A percentile compares a stretch with the other conserved stretches of the same genome.
Evolutionary conservation across 495 filamentous ascomycete species (phyloP).

Genomic region (Talaromyces borbonicus): DNA sequence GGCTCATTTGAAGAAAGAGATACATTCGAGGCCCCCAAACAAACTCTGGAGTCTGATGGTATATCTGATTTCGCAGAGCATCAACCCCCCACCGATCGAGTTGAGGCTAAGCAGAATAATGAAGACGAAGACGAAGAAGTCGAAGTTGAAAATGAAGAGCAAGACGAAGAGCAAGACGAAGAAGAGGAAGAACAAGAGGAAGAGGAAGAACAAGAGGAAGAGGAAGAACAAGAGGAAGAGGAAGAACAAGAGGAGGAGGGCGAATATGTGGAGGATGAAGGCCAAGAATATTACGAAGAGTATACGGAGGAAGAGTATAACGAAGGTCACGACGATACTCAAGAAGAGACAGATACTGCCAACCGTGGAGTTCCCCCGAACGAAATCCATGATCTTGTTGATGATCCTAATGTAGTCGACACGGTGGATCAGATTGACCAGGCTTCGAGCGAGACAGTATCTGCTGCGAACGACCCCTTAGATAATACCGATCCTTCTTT

Average conservation of each 20-base stretch:
- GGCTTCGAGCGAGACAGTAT: neutral
- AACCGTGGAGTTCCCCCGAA: too few relatives aligned
- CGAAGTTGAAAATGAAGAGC: neutral
- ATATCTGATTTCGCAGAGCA: neutral
- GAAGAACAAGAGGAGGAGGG: conserved; percentile 1
- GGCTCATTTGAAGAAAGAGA: too few relatives aligned
- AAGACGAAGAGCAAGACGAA: neutral
- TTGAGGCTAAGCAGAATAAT: neutral
- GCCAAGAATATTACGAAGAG: conserved; percentile 3
- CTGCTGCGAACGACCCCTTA: neutral
- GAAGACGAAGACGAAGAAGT: neutral
- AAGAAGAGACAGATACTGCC: neutral
- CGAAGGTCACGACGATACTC: neutral
- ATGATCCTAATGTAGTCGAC: neutral
- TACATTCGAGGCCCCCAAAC: too few relatives aligned
- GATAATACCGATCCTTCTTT: neutral
- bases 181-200: conserved; percentile 1
- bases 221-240: neutral
- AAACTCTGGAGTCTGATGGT: too few relatives aligned
- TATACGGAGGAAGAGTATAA: neutral
- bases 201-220: neutral
- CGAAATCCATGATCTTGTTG: too few relatives aligned
- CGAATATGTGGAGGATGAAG: neutral
- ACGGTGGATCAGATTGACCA: neutral
- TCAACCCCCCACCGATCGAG: conserved; percentile 12